Conservation (phyloP, 371 early-diverging fungal genomes). For the Saksenaea oblongispora region DNA sequence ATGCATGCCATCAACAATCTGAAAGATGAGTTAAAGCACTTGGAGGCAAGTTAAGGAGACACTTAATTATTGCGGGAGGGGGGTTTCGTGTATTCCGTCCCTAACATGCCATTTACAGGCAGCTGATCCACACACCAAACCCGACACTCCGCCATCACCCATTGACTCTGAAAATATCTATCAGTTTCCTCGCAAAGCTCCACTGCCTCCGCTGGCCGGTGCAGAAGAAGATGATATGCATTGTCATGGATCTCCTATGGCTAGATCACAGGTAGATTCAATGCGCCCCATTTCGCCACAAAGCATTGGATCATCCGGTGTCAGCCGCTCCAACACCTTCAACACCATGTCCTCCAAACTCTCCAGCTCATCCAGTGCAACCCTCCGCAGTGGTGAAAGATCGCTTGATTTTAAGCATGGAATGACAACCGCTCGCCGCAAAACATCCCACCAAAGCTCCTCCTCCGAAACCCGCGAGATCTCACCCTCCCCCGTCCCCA, state of each 20-base stretch:
- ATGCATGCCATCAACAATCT: conserved; percentile 66
- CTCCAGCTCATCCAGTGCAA: conserved; percentile 20
- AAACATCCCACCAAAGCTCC: conserved; percentile 10
- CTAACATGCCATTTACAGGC: neutral
- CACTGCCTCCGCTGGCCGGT: conserved; percentile 20
- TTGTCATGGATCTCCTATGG: conserved; percentile 5
- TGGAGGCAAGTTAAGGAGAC: conserved; percentile 1
- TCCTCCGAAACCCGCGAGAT: conserved; percentile 2
- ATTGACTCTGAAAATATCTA: conserved; percentile 21
- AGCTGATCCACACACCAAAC: conserved; percentile 8
- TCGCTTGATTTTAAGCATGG: conserved; percentile 4
- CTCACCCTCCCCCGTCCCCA: conserved; percentile 4
- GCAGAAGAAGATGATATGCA: conserved; percentile 1
- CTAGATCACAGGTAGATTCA: neutral
- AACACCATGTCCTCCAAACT: conserved; percentile 42
- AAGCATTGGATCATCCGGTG: conserved; percentile 28
- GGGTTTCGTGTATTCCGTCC: neutral
- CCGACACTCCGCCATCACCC: conserved; percentile 16
- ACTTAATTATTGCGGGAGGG: neutral
- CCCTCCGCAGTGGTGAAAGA: conserved; percentile 17
- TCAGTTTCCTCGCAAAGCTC: conserved; percentile 36
- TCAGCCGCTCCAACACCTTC: conserved; percentile 48
- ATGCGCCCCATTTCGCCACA: conserved; percentile 38
- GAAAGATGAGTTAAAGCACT: conserved; percentile 32
- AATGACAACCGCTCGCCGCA: neutral